A percentile compares a stretch with the other conserved stretches of the same genome.
Evolutionary conservation across 163 green algal genomes (phyloP).

Genomic region (Trebouxia gelatinosa): DNA sequence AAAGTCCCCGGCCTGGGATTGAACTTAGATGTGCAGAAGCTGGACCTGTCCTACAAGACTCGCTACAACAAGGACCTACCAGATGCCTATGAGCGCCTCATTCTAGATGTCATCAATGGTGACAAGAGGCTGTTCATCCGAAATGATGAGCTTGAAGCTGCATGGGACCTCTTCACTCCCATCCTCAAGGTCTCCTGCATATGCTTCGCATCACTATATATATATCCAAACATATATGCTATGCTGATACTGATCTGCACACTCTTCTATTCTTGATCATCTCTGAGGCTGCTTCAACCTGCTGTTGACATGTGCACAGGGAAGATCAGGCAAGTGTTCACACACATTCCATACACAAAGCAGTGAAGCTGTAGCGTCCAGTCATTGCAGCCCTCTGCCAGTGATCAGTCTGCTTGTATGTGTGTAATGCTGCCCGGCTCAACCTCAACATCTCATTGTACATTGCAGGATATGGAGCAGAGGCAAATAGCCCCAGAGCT

Average conservation of each 20-base stretch:
- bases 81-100: conserved; percentile 98
- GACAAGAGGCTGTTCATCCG: conserved; percentile 93
- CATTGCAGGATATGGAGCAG: conserved; percentile 73
- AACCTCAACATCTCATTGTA: not conserved
- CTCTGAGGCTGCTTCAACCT: too few species aligned
- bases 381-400: not conserved
- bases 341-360: too few species aligned
- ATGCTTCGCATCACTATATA: not conserved
- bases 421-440: not conserved
- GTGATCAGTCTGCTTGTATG: not conserved
- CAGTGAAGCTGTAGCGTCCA: too few species aligned
- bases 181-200: conserved; percentile 70
- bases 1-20: conserved; percentile 96
- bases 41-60: conserved; percentile 93
- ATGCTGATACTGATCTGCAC: too few species aligned
- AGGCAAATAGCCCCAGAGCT: conserved; percentile 85
- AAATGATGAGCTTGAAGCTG: conserved; percentile 94
- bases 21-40: conserved; percentile 82
- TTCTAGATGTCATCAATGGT: conserved; percentile 97
- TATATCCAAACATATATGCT: not conserved
- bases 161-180: conserved; percentile 97
- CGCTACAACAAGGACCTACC: conserved; percentile 59
- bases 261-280: too few species aligned
- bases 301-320: too few species aligned
- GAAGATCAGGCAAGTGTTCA: too few species aligned